Conservation (phyloP, 2,329 filamentous ascomycete species). For the Diaporthe sp. region DNA sequence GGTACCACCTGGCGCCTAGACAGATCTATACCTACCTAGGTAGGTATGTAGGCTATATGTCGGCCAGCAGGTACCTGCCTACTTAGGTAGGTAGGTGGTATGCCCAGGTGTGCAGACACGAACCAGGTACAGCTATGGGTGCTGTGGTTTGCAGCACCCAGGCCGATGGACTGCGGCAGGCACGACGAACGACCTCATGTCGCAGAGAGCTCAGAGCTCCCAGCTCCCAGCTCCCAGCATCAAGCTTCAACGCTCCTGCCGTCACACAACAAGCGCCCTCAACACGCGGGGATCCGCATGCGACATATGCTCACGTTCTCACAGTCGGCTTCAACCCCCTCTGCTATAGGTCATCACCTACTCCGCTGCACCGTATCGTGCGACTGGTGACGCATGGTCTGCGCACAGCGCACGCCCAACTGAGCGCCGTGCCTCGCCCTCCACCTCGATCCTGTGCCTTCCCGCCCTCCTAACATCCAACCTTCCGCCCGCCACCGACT, state of each 20-base stretch:
- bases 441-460: conserved; percentile 7
- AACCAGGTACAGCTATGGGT: no score
- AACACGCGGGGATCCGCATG: conserved; percentile 5
- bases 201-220: background rate
- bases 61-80: background rate
- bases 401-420: conserved; percentile 4
- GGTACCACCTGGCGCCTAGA: background rate
- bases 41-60: background rate
- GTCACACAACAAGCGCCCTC: conserved; percentile 7
- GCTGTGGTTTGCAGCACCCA: background rate
- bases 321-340: background rate
- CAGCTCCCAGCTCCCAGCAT: background rate
- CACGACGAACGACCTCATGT: background rate
- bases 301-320: background rate
- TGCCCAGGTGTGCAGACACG: background rate
- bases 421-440: conserved; percentile 17
- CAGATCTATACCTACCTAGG: background rate
- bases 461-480: background rate
- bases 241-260: background rate
- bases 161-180: conserved; percentile 3
- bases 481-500: background rate
- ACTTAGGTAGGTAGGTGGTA: no score
- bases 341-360: background rate
- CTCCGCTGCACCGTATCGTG: background rate
- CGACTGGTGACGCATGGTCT: background rate